phyloP scores from a whole-genome alignment of 768 basidiomycete genomes.

The Asterophora parasitica region DNA sequence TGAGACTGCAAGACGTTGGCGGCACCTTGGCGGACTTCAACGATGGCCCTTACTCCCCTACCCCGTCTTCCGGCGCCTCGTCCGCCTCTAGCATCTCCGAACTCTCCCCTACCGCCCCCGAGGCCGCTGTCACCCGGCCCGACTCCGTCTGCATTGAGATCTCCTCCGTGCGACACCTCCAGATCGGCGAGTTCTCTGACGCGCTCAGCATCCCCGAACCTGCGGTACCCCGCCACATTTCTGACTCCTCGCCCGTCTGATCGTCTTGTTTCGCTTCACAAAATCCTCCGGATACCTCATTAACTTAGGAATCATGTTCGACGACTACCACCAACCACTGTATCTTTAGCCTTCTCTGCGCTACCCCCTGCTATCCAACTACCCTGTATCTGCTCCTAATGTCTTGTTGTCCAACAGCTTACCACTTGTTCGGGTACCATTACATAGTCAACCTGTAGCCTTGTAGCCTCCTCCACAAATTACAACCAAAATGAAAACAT shows the following conservation, averaged over 20 bases:
- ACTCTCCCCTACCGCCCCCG: constrained; percentile 11
- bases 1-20: constrained; percentile 33
- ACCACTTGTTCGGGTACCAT: no score
- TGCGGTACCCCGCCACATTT: constrained; percentile 2
- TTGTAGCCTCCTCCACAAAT: no score
- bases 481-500: no score
- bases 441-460: no score
- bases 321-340: constrained; percentile 8
- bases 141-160: constrained; percentile 27
- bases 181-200: constrained; percentile 1
- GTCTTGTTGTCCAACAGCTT: not conserved
- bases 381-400: constrained; percentile 11
- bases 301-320: not conserved
- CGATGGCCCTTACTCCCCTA: constrained; percentile 25
- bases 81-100: constrained; percentile 31
- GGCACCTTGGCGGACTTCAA: constrained; percentile 36
- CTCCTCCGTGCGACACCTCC: constrained; percentile 21
- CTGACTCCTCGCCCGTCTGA: constrained; percentile 11
- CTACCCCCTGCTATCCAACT: not conserved
- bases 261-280: not conserved
- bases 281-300: constrained; percentile 4
- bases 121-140: constrained; percentile 21
- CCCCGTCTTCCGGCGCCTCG: constrained; percentile 32
- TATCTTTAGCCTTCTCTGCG: constrained; percentile 14
- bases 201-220: constrained; percentile 8